Evolutionary conservation across 352 stramenopile species (phyloP), one percentile per base, ranked within the genome.

Genomic region (Globisporangium middletonii): DNA sequence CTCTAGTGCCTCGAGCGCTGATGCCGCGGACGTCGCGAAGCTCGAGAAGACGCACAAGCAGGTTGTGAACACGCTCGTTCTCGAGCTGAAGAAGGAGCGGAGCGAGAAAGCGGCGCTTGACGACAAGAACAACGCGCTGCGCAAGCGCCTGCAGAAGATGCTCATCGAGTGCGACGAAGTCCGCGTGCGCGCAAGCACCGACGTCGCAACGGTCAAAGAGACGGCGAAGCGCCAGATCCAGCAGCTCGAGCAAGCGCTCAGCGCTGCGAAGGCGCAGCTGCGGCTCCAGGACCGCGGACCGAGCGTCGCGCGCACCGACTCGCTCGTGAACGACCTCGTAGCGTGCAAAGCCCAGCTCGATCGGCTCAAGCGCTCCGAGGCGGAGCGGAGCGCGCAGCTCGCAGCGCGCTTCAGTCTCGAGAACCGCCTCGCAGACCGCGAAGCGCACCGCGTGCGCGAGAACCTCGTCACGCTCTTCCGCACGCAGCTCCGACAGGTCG

Each of bases 101-200:
- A 62, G 69, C 2, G 75, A 87, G 57, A 82, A 80, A 37, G 50
- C 54, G 42, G 63, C 52, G 15, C 59, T 93, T 1, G 77, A 87
- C 46, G 75, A 86, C 35, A 90, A 88, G 61, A 93, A 90, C 55
- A 60, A 69, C 11, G 64, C 58, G 16, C 55, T 93, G 33, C 73
- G 83, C 15, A 93, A 90, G 57, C 63, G 71, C 6, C 58, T 92
- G 45, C 83, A 93, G 62, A 68, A 80, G 9, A 89, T 91, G 79
- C 60, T 93, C 6, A 93, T 92, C 57, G 70, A 91, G 60, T 83
- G 73, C 35, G 81, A 88, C 37, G 72, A 89, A 66, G 73, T 85
- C 42, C 72, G 76, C n/a, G 74, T 88, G 8, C 70, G 73, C 4
- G 72, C 83, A 1, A 73, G 59, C 15, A 71, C 67, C 6, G 67